Percentiles rank a stretch among this genome's conserved stretches.
These are phyloP conservation scores for Benincasa hispida DNA, from an alignment of 306 rosid species.

Conservation along the genomic window DNA sequence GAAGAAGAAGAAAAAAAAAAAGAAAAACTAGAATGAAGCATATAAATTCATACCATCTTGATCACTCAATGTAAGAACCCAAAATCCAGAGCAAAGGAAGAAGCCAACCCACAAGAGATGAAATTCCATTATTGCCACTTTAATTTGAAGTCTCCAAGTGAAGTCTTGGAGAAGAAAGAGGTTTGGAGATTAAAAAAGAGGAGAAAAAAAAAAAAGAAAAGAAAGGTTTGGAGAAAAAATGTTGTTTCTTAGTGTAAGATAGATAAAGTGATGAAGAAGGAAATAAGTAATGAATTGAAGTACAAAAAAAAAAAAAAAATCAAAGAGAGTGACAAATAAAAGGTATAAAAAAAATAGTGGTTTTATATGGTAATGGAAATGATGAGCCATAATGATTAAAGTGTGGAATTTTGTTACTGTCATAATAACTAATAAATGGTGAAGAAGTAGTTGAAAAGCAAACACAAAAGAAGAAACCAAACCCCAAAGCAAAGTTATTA, in stretches of 20 bases:
- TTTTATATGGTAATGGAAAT: neutral
- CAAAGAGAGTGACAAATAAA: neutral
- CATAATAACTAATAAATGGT: neutral
- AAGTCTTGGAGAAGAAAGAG: neutral
- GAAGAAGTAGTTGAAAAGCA: neutral
- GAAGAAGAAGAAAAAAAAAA: too few species aligned
- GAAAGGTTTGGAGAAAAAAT: neutral
- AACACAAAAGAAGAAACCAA: neutral
- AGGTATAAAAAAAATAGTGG: neutral
- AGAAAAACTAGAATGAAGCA: neutral
- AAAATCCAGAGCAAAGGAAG: constrained; percentile 37
- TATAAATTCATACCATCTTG: constrained; percentile 53
- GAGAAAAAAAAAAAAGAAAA: neutral
- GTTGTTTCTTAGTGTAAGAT: neutral
- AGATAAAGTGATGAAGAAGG: neutral
- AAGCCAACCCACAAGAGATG: constrained; percentile 22
- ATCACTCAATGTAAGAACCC: constrained; percentile 28
- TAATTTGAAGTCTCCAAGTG: neutral
- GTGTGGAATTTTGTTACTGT: neutral
- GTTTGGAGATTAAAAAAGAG: neutral
- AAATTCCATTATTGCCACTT: neutral
- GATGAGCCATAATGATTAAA: neutral
- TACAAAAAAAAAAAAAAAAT: too few species aligned
- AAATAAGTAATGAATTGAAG: neutral
- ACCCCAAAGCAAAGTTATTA: neutral